Percentiles rank a stretch among this genome's conserved stretches.
phyloP scores from a whole-genome alignment of 306 rosid genomes.

The Chamaecrista fasciculata region DNA sequence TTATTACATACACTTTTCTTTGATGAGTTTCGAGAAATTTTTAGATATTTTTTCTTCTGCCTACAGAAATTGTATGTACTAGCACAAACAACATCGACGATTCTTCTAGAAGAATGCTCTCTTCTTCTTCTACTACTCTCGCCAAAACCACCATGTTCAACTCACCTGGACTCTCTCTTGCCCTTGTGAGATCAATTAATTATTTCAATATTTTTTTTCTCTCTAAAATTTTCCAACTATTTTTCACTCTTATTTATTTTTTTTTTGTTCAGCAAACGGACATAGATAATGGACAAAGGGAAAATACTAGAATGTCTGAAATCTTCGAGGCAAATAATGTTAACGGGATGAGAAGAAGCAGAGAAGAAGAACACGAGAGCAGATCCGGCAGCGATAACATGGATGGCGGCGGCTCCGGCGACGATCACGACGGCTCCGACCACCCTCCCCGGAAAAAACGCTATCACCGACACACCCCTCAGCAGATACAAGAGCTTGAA shows the following conservation, averaged over 20 bases:
- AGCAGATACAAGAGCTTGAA: slow-evolving; percentile 98
- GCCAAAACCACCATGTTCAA: too few relatives aligned
- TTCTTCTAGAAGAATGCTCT: slow-evolving; percentile 77
- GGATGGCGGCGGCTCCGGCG: slow-evolving; percentile 89
- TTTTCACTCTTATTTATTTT: too few relatives aligned
- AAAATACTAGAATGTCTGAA: slow-evolving; percentile 53
- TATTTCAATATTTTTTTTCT: too few relatives aligned
- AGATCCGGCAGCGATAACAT: slow-evolving; percentile 95
- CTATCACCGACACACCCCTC: slow-evolving; percentile 98
- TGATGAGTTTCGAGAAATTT: slow-evolving; percentile 97
- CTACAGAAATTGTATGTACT: too few relatives aligned
- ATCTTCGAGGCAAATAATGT: slow-evolving; percentile 55
- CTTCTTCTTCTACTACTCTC: too few relatives aligned
- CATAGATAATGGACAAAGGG: slow-evolving; percentile 61
- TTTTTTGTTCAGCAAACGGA: slow-evolving; percentile 54
- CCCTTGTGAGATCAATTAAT: slow-evolving; percentile 82
- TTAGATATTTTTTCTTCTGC: too few relatives aligned
- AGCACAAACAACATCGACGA: too few relatives aligned
- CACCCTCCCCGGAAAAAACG: slow-evolving; percentile 74
- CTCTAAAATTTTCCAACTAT: too few relatives aligned
- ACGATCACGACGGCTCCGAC: slow-evolving; percentile 86
- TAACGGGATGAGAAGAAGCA: slow-evolving; percentile 67
- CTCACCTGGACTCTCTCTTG: slow-evolving; percentile 89
- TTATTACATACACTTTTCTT: too few relatives aligned
- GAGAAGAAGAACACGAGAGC: slow-evolving; percentile 89